These are phyloP conservation scores for Pleomassaria siparia DNA, from an alignment of 2,329 filamentous ascomycete species.

Conservation along the genomic window DNA sequence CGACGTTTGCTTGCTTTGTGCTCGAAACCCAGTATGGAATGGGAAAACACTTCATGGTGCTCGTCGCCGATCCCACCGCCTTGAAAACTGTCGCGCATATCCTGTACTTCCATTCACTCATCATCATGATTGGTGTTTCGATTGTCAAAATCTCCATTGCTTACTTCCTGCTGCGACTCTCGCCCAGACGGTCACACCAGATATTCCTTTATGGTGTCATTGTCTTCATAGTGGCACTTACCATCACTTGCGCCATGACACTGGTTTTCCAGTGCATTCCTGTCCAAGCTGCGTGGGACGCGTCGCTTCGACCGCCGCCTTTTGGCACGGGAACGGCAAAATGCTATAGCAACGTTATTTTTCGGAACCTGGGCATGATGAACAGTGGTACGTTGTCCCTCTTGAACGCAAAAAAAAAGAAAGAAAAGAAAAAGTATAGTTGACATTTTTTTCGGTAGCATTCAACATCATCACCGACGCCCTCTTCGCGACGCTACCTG, in stretches of 20 bases:
- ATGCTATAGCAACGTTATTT: constrained; percentile 48
- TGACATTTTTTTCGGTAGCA: too few relatives aligned
- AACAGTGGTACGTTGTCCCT: constrained; percentile 52
- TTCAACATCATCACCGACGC: constrained; percentile 46
- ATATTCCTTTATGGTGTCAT: constrained; percentile 47
- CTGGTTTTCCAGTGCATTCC: constrained; percentile 53
- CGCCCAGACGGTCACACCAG: constrained; percentile 43
- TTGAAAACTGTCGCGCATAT: constrained; percentile 44
- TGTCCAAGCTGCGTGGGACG: constrained; percentile 49
- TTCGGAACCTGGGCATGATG: constrained; percentile 50
- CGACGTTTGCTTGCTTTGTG: constrained; percentile 46
- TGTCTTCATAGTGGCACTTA: constrained; percentile 48
- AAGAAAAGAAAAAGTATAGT: too few relatives aligned
- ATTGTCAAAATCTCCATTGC: constrained; percentile 53
- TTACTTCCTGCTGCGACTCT: constrained; percentile 49
- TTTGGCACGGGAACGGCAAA: constrained; percentile 34
- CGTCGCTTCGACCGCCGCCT: constrained; percentile 32
- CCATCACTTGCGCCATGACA: constrained; percentile 48
- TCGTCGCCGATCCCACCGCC: constrained; percentile 32
- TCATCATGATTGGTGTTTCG: constrained; percentile 49
- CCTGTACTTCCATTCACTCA: constrained; percentile 48
- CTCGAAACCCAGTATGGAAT: constrained; percentile 50
- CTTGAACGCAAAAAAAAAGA: too few relatives aligned
- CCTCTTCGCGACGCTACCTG: constrained; percentile 46
- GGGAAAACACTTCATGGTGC: constrained; percentile 48